Percentiles rank a stretch among this genome's conserved stretches.
These are phyloP conservation scores for Cryptococcus amylolentus DNA, from an alignment of 1,284 basidiomycete genomes.

Conservation along the genomic window DNA sequence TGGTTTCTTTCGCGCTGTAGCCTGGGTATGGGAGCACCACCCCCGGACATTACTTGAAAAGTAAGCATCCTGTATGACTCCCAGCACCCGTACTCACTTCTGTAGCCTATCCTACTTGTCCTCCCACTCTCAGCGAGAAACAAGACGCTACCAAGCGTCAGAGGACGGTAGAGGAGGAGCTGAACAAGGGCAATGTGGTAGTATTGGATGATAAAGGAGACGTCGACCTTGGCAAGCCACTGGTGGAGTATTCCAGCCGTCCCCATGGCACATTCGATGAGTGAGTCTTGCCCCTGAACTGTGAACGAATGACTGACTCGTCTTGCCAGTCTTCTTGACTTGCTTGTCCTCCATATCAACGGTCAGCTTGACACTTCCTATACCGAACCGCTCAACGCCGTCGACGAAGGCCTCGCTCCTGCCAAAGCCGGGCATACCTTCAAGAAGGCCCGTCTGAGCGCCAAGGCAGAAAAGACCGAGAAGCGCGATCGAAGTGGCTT, in stretches of 20 bases:
- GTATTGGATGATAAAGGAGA: slow-evolving; percentile 22
- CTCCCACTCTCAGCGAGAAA: slow-evolving; percentile 17
- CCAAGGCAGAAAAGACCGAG: not conserved
- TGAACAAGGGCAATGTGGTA: slow-evolving; percentile 13
- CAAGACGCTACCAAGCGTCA: slow-evolving; percentile 15
- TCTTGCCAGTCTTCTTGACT: slow-evolving; percentile 19
- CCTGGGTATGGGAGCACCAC: slow-evolving; percentile 33
- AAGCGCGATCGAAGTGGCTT: slow-evolving; percentile 12
- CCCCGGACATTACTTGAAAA: slow-evolving; percentile 32
- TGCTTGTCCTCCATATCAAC: slow-evolving; percentile 30
- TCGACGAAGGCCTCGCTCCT: slow-evolving; percentile 25
- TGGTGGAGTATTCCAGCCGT: slow-evolving; percentile 23
- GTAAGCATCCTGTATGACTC: slow-evolving; percentile 6
- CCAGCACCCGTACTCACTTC: slow-evolving; percentile 1
- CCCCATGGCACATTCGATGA: slow-evolving; percentile 37
- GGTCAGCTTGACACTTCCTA: slow-evolving; percentile 21
- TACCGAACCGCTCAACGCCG: slow-evolving; percentile 6
- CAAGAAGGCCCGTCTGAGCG: slow-evolving; percentile 13
- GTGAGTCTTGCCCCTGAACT: slow-evolving; percentile 11
- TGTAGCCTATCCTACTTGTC: slow-evolving; percentile 31
- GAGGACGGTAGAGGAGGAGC: not conserved
- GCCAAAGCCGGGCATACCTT: slow-evolving; percentile 3
- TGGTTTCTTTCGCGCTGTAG: slow-evolving; percentile 20
- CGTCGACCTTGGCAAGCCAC: slow-evolving; percentile 9
- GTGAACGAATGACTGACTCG: not conserved